These are phyloP conservation scores for Cavenderia fasciculata DNA, from an alignment of 78 protist genomes.

Conservation along the genomic window DNA sequence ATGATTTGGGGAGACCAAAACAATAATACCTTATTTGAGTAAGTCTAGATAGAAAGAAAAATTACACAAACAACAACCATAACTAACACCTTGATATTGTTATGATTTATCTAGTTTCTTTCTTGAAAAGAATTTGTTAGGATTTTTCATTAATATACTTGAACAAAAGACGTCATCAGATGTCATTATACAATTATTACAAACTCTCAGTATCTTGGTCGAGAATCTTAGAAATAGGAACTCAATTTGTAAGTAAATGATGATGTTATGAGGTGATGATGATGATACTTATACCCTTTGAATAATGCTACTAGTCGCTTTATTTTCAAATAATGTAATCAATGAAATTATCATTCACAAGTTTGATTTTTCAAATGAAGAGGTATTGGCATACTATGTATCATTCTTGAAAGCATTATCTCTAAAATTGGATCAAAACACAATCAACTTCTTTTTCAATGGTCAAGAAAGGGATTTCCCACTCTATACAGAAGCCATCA, in stretches of 20 bases:
- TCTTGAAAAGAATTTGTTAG: slow-evolving; percentile 82
- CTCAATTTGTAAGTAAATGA: slow-evolving; percentile 78
- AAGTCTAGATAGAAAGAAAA: not conserved
- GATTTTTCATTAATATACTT: slow-evolving; percentile 49
- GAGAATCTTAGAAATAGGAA: slow-evolving; percentile 81
- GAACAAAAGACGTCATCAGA: slow-evolving; percentile 68
- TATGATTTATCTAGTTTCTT: slow-evolving; percentile 59
- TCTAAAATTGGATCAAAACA: slow-evolving; percentile 81
- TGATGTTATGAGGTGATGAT: too few species aligned
- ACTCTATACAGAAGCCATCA: slow-evolving; percentile 94
- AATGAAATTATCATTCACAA: slow-evolving; percentile 87
- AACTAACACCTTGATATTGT: not conserved
- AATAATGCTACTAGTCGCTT: not conserved
- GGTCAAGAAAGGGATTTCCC: slow-evolving; percentile 90
- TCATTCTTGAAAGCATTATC: slow-evolving; percentile 92
- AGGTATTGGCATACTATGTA: slow-evolving; percentile 90
- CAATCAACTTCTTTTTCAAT: slow-evolving; percentile 91
- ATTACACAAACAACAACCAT: not conserved
- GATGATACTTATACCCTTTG: too few species aligned
- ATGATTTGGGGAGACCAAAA: slow-evolving; percentile 96
- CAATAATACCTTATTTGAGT: slow-evolving; percentile 81
- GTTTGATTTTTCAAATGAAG: slow-evolving; percentile 90
- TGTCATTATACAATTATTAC: slow-evolving; percentile 85
- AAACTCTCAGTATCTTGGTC: slow-evolving; percentile 89
- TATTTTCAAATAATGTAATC: slow-evolving; percentile 91